Evolutionary conservation across 2,329 filamentous ascomycete species (phyloP).

Genomic region (Xylaria arbuscula): DNA sequence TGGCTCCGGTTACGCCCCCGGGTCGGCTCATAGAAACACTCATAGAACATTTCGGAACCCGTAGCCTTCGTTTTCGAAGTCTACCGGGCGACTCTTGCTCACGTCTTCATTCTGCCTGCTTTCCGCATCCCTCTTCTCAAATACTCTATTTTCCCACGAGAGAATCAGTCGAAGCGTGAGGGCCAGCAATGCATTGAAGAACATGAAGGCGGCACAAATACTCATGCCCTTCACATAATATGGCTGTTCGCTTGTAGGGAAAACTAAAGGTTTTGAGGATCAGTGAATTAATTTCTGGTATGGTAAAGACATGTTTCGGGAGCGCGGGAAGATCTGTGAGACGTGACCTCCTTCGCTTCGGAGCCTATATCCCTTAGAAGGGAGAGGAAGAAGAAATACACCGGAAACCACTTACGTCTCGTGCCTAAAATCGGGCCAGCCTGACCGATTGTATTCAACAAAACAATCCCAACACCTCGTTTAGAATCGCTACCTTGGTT

Average conservation of each 20-base stretch:
- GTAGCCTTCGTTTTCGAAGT: constrained; percentile 39
- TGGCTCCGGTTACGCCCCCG: not conserved
- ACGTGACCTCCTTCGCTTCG: not conserved
- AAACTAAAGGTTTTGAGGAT: constrained; percentile 53
- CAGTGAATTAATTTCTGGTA: constrained; percentile 1
- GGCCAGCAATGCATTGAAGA: constrained; percentile 54
- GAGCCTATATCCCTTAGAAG: not conserved
- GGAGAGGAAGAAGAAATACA: not conserved
- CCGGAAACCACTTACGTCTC: constrained; percentile 48
- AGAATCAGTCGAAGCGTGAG: constrained; percentile 50
- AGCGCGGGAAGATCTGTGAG: not conserved
- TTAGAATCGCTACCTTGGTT: constrained; percentile 76
- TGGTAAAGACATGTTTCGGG: not conserved
- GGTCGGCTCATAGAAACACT: not conserved
- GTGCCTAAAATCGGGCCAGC: constrained; percentile 73
- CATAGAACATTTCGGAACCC: constrained; percentile 40
- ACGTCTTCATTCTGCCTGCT: constrained; percentile 17
- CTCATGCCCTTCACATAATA: constrained; percentile 54
- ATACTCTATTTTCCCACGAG: constrained; percentile 49
- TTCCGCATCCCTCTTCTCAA: constrained; percentile 48
- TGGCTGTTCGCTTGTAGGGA: constrained; percentile 58
- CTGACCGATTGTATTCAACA: constrained; percentile 70
- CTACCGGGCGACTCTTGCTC: constrained; percentile 18
- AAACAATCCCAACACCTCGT: constrained; percentile 70
- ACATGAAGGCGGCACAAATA: constrained; percentile 52